A percentile compares a stretch with the other conserved stretches of the same genome.
Conservation (phyloP, 352 stramenopile species). For the Phytophthora sojae region DNA sequence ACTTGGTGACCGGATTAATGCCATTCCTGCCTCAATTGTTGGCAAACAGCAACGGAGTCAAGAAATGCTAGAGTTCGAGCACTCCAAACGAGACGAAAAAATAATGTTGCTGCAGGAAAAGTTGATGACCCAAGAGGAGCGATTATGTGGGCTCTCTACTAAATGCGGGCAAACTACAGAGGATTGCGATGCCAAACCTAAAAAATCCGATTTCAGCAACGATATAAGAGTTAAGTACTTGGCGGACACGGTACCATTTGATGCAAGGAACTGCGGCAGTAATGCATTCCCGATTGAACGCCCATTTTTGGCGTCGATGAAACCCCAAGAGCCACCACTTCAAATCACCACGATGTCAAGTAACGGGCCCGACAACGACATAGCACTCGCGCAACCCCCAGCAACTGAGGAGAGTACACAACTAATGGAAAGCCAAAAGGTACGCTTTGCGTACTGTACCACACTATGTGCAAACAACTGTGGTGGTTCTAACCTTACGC, state of each 20-base stretch:
- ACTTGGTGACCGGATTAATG: slow-evolving; percentile 11
- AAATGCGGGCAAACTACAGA: neutral
- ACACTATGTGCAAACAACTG: neutral
- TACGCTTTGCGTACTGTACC: slow-evolving; percentile 5
- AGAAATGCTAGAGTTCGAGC: slow-evolving; percentile 26
- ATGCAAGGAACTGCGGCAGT: neutral
- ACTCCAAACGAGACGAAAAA: slow-evolving; percentile 34
- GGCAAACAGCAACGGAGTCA: neutral
- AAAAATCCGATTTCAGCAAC: neutral
- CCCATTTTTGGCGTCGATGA: slow-evolving; percentile 29
- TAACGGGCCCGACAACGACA: slow-evolving; percentile 19
- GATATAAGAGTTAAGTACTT: neutral
- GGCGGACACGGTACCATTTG: neutral
- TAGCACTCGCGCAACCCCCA: neutral
- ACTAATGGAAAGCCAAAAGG: slow-evolving; percentile 16
- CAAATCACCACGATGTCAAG: slow-evolving; percentile 7
- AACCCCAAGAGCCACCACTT: slow-evolving; percentile 13
- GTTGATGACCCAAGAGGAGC: slow-evolving; percentile 16
- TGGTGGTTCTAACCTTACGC: neutral
- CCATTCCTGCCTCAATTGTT: neutral
- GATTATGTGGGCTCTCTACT: neutral
- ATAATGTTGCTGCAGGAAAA: slow-evolving; percentile 31
- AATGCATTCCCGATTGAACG: neutral
- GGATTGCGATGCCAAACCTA: neutral
- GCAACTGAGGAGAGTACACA: neutral